Conservation (phyloP, 495 filamentous ascomycete species). For the Penicillium alfredii region DNA sequence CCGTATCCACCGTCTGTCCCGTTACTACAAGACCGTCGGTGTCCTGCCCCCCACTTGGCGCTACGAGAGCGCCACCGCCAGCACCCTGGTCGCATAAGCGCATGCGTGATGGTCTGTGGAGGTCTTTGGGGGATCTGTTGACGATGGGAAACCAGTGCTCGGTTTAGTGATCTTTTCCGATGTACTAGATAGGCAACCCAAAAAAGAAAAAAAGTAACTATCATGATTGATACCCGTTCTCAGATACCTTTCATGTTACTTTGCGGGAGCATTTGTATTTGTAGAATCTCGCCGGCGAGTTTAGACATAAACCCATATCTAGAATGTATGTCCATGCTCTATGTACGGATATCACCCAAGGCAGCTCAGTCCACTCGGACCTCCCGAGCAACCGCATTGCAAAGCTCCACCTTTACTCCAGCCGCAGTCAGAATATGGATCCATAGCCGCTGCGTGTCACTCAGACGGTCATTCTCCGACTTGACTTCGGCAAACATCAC, state of each 20-base stretch:
- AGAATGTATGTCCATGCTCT: neutral
- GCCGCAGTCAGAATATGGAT: constrained; percentile 85
- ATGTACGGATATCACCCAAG: constrained; percentile 1
- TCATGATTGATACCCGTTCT: constrained; percentile 29
- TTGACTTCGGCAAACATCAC: constrained; percentile 90
- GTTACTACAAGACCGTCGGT: constrained; percentile 98
- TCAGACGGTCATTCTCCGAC: constrained; percentile 90
- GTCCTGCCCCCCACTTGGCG: constrained; percentile 97
- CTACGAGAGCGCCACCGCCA: constrained; percentile 69
- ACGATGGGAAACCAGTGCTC: neutral
- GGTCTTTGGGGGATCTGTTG: neutral
- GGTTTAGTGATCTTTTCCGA: neutral
- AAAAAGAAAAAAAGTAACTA: constrained; percentile 31
- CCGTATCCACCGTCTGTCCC: constrained; percentile 95
- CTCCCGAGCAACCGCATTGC: constrained; percentile 78
- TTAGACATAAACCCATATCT: neutral
- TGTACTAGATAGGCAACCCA: constrained; percentile 20
- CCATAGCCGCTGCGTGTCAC: constrained; percentile 95
- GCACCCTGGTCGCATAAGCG: constrained; percentile 50
- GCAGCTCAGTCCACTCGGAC: constrained; percentile 34
- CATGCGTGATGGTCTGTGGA: neutral
- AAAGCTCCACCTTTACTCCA: constrained; percentile 80
- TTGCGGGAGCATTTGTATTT: neutral
- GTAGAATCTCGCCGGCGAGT: neutral
- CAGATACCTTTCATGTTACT: constrained; percentile 6